Base-by-base conservation (phyloP, 2,329 filamentous ascomycete species). In the Trichoderma simmonsii region DNA sequence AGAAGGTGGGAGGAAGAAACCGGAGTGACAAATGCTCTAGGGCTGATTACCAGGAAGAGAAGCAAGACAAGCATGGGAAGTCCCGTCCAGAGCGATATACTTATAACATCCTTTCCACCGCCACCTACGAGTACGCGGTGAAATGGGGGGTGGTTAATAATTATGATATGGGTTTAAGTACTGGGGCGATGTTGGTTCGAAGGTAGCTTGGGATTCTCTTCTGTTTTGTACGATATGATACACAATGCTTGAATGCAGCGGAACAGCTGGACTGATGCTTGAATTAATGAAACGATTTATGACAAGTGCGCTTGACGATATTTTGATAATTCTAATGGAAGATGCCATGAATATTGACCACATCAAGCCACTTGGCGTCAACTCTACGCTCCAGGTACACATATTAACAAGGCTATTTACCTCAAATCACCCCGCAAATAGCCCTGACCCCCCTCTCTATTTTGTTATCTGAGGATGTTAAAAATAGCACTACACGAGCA, bases 91-190 rank as follows among this genome's bases (percentile, higher is more conserved):
- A 70, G 60, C 6, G 62, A 71, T 8, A 43, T 56, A 21, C 56
- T 73, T 18, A 80, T 81, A 75, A 81, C 79, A 9, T 78, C 78
- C 3, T 85, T 86, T 74, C 79, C 81, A 36, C 81, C 80, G 26
- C 82, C 83, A 15, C 83, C 83, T 0, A 78, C 73, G 61, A 77
- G 71, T 0, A 79, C 73, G 60, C 77, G 71, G 34, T 71, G 72
- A 48, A 51, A 26, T 5, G 61, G 9, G 9, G 21, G 24, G 34
- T 36, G n/a, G 26, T 11, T 21, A 26, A 43, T 26, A 8, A 21
- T 28, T 24, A 54, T 54, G 48, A 3, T 24, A 21, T 24, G 21
- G 28, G 21, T 4, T 18, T 7, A 56, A n/a, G 24, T 28, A 12
- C 62, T 30, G 11, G 9, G 14, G 18, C 26, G 66, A 59, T 43